Base-by-base conservation (phyloP, 1,139 yeast genomes). In the Taiozyma sp. region DNA sequence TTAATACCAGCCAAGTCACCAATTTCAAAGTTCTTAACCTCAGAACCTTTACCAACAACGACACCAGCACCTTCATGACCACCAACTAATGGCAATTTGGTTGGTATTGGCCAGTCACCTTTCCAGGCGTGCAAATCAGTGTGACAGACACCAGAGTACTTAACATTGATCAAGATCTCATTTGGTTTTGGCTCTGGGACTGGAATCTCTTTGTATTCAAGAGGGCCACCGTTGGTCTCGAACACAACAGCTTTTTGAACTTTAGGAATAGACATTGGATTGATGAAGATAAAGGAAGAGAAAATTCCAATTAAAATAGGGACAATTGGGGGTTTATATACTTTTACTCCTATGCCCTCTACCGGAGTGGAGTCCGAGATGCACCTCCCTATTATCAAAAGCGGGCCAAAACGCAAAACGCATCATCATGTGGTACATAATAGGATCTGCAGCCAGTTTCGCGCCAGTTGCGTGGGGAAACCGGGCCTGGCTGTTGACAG, bases 61-160 rank as follows among this genome's bases (percentile, higher is more conserved):
- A 74, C 76, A 69, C 87, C 86, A 45, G 85, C 85, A 72, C 87
- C 87, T 68, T 81, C 87, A 68, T 81, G 87, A 63, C 87, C 87
- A 65, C 87, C 87, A 40, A 83, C 87, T 60, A 82, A 73, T 48
- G 87, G 87, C 62, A 82, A 71, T 65, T 81, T 82, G 56, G 79
- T 74, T 23, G 67, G 73, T 63, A 81, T 70, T 50, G 87, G 86
- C 87, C 86, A 80, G 66, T 82, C 87, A 65, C 86, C 87, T 65
- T 81, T 78, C 85, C 86, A 81, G 48, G 86, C 87, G 67, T 82
- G 87, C 64, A 81, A 74, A 65, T 82, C 87, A 43, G 87, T 82
- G 71, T 81, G 87, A 66, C 87, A 82, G 44, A 82, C 87, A 67
- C 87, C 87, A 12, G 87, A 81, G 70, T 80, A 82, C 68, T 80